Evolutionary conservation across 805 yeast species (phyloP).

Genomic region (Suhomyces pyralidae): DNA sequence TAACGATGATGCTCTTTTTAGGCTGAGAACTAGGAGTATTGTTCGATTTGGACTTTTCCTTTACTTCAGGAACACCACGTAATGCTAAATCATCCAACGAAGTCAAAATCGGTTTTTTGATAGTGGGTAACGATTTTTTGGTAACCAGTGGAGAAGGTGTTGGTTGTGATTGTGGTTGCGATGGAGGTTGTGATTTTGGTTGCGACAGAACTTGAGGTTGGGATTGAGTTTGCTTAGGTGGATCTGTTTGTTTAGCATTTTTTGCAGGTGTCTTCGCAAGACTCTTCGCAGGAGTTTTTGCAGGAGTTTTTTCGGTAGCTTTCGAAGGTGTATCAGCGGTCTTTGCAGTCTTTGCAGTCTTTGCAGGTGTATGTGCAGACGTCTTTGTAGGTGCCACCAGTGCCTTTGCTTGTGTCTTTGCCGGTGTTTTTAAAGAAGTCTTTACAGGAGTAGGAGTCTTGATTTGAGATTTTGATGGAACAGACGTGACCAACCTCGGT

Average conservation of each 20-base stretch:
- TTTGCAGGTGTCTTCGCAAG: too few relatives aligned
- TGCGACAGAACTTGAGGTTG: neutral
- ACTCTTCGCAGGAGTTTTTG: too few relatives aligned
- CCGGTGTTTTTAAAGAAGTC: neutral
- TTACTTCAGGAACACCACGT: constrained; percentile 69
- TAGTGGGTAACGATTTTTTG: constrained; percentile 1
- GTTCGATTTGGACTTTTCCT: constrained; percentile 28
- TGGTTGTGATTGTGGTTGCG: neutral
- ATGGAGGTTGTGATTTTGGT: neutral
- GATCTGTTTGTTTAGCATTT: neutral
- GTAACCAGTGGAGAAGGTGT: neutral
- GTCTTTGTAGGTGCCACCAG: neutral
- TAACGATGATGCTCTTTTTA: neutral
- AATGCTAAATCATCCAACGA: constrained; percentile 58
- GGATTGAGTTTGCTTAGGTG: neutral
- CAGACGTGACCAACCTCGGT: constrained; percentile 17
- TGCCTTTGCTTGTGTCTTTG: neutral
- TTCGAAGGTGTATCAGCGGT: neutral
- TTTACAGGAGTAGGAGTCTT: neutral
- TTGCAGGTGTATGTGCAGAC: neutral
- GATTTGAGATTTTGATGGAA: neutral
- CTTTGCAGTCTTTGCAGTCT: neutral
- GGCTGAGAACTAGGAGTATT: neutral
- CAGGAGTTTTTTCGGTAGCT: neutral
- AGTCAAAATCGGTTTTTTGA: constrained; percentile 39